These are phyloP conservation scores for Eucalyptus paniculata DNA, from an alignment of 345 rosid genomes.

Conservation along the genomic window DNA sequence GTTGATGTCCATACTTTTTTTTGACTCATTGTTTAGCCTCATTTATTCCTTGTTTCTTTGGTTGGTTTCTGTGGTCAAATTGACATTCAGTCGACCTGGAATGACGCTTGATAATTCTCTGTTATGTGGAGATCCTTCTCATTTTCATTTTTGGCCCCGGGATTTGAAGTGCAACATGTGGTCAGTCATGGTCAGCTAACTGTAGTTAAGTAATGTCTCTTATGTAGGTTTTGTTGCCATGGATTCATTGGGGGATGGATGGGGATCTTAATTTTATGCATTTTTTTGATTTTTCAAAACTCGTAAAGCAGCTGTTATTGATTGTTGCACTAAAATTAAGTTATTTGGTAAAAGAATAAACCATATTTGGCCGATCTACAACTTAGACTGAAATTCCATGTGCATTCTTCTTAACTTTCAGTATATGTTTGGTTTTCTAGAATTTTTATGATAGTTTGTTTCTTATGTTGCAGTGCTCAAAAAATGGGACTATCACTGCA, in stretches of 20 bases:
- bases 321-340: not conserved
- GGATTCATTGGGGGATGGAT: not conserved
- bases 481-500: constrained; percentile 69
- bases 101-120: not conserved
- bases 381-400: not conserved
- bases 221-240: not conserved
- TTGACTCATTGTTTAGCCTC: not conserved
- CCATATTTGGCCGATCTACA: not conserved
- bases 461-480: constrained; percentile 41
- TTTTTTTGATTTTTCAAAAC: not conserved
- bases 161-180: not conserved
- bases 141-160: not conserved
- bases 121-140: not conserved
- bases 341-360: not conserved
- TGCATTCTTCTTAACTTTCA: not conserved
- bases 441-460: not conserved
- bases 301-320: not conserved
- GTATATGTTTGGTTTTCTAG: not conserved
- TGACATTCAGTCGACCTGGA: not conserved
- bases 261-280: not conserved
- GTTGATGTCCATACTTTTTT: not conserved
- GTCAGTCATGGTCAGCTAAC: not conserved
- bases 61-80: not conserved
- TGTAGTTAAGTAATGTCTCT: not conserved
- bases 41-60: not conserved